phyloP scores from a whole-genome alignment of 2,329 filamentous ascomycete species.

The Nothophoma quercina region DNA sequence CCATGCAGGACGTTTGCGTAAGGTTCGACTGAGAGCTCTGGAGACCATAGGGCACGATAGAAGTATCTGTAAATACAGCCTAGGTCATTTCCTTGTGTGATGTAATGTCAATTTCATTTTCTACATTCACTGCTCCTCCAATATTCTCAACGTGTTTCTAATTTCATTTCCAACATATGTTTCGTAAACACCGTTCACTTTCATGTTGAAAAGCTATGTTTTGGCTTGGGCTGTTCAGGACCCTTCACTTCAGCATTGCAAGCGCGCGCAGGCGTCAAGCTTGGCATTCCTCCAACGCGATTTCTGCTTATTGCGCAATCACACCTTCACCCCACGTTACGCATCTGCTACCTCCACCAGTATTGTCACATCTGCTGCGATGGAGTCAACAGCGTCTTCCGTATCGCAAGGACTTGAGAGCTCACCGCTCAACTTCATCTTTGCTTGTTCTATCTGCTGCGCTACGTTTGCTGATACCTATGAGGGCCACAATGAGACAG shows the following conservation, averaged over 20 bases:
- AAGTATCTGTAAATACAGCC: slow-evolving; percentile 41
- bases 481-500: slow-evolving; percentile 45
- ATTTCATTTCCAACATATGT: no score
- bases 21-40: slow-evolving; percentile 1
- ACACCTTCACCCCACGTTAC: slow-evolving; percentile 7
- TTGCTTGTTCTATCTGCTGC: slow-evolving; percentile 59
- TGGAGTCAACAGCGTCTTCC: slow-evolving; percentile 22
- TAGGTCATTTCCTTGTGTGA: slow-evolving; percentile 23
- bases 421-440: slow-evolving; percentile 54
- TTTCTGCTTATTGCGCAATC: slow-evolving; percentile 17
- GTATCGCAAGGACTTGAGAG: slow-evolving; percentile 37
- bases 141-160: not conserved
- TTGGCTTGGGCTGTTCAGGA: not conserved
- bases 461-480: slow-evolving; percentile 56
- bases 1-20: slow-evolving; percentile 56
- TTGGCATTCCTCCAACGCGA: slow-evolving; percentile 30
- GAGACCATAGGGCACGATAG: slow-evolving; percentile 22
- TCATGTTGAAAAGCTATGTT: no score
- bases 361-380: slow-evolving; percentile 6
- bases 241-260: slow-evolving; percentile 15
- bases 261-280: slow-evolving; percentile 6
- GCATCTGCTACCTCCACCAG: slow-evolving; percentile 5
- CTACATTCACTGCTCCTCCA: not conserved
- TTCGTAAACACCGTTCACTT: no score
- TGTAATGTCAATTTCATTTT: slow-evolving; percentile 3